Conservation (phyloP, 805 yeast species). For the Maudiozyma barnettii region DNA sequence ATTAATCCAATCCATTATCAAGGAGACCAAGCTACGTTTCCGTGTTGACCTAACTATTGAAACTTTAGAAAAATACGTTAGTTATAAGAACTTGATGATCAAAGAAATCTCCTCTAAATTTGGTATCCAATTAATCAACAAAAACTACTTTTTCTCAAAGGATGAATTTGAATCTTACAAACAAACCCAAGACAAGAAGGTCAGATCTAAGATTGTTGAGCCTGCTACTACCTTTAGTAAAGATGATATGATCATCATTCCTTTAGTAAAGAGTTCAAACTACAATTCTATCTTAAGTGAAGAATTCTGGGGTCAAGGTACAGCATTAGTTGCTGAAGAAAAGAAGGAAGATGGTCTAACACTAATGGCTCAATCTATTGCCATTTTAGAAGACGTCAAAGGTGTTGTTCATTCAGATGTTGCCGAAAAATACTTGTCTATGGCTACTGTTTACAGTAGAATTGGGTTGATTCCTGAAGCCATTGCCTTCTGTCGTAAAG, state of each 20-base stretch:
- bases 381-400: constrained; percentile 72
- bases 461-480: constrained; percentile 50
- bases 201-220: constrained; percentile 25
- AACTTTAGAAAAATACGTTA: constrained; percentile 36
- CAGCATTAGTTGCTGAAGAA: constrained; percentile 20
- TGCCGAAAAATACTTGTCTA: constrained; percentile 54
- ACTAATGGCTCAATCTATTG: constrained; percentile 58
- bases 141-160: constrained; percentile 33
- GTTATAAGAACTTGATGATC: constrained; percentile 38
- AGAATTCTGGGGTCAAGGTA: constrained; percentile 64
- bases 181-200: constrained; percentile 29
- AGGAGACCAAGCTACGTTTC: constrained; percentile 53
- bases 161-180: constrained; percentile 30
- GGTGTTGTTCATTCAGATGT: constrained; percentile 75
- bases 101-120: constrained; percentile 66
- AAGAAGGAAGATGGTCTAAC: constrained; percentile 51
- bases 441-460: constrained; percentile 61
- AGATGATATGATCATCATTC: constrained; percentile 64
- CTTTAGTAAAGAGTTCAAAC: constrained; percentile 64
- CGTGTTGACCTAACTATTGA: constrained; percentile 44
- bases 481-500: constrained; percentile 52
- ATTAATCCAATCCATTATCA: constrained; percentile 37
- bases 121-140: constrained; percentile 76
- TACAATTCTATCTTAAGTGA: constrained; percentile 60
- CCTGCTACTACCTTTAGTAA: constrained; percentile 40